Base-by-base conservation (phyloP, 306 rosid genomes). In the Cicer arietinum region DNA sequence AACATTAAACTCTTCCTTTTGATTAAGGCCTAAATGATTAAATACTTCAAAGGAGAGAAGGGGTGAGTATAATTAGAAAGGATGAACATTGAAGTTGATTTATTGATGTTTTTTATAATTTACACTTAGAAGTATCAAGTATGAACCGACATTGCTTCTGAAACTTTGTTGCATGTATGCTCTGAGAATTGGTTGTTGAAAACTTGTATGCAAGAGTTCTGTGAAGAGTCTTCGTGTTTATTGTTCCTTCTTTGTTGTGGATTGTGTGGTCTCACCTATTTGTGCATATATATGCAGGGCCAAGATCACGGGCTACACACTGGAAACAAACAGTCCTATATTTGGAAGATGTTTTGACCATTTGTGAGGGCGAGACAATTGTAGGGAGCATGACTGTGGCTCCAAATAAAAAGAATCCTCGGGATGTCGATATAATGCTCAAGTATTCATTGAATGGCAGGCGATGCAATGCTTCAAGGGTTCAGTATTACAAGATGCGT, bases 281-380 rank as follows among this genome's bases (percentile, higher is more conserved):
- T 67, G 75, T 58, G 69, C 62, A 40, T 61, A 48, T 61, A 44
- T 39, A 69, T 73, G 78, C 89, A 95, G 99, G 99, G 48, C 99
- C 99, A 16, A 90, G 87, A 69, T 92, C 99, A 5, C 82, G 96
- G 22, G 74, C 84, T 11, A 95, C 99, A 3, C 99, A 94, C 74
- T 94, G 99, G 99, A 94, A 94, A 84, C 99, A 94, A 85, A 94
- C 98, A 12, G 96, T 95, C 20, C 91, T 95, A 9, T 95, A 95
- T 82, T 77, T 95, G 69, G 99, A 92, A 83, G 99, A 92, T 74
- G 87, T 95, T 40, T 83, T 92, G 79, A 95, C 97, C 54, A 79
- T 95, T 48, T 95, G 98, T 54, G 91, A 86, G 82, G 99, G 99
- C 30, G 99, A 95, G 77, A 22, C 95, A 14, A 73, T 94, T 58